Evolutionary conservation across 441 rosid genomes (phyloP), one percentile per base, ranked within the genome.

Genomic region (Euphorbia schlechtendalii): DNA sequence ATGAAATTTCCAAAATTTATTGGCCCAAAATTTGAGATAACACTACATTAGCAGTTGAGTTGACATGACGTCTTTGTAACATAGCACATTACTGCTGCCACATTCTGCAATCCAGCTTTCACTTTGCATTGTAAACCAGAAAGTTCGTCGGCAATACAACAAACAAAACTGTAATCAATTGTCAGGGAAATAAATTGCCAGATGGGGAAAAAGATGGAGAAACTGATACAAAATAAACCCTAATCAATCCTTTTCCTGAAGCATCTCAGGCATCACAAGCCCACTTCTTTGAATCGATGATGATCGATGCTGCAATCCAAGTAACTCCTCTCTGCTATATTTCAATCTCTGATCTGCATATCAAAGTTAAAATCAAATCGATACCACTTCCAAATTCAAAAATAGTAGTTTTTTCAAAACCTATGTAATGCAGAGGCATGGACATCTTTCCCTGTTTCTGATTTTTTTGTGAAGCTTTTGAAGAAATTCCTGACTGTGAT

Each of bases 261-360:
- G 43, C 60, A 18, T 20, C 53, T 67, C 36, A 40, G 69, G 46
- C 21, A 21, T 38, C 21, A 18, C 48, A 14, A 21, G 34, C 22
- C 70, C 76, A 59, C 67, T 48, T 32, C 68, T 68, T 18, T 3
- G 62, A 34, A 77, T 59, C 41, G 86, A 80, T 18, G 65, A 43
- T 3, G 96, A 67, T 3, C 85, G 74, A 62, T 60, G 52, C 64
- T 76, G 88, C 65, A 88, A 72, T 25, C 76, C 80, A 40, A 87
- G 86, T 63, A 90, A 71, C 73, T 82, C 88, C 74, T 86, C 94
- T 71, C 83, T 81, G 72, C 66, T 66, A 68, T 94, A 90, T 76
- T 87, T 88, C 79, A 86, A 51, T 76, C 97, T 87, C 82, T 90
- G 96, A 86, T 90, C 97, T 89, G 77, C 69, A 69, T 27, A 61